A percentile compares a stretch with the other conserved stretches of the same genome.
Conservation (phyloP, 176 grass and related monocot species). For the Cocos nucifera region DNA sequence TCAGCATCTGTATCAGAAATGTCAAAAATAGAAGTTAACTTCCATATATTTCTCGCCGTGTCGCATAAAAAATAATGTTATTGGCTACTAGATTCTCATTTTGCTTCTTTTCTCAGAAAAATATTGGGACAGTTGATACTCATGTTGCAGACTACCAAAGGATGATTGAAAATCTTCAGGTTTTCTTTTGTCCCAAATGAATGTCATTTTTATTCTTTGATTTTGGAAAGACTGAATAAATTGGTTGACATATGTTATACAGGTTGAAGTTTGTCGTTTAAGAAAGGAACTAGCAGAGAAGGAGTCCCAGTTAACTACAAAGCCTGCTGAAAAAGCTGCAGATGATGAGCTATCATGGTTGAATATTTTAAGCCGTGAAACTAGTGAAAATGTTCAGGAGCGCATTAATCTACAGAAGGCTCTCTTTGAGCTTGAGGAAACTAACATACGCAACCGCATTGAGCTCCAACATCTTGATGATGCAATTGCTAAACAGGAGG, state of each 20-base stretch:
- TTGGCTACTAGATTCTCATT: not conserved
- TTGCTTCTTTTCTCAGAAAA: conserved; percentile 53
- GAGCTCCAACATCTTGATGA: conserved; percentile 93
- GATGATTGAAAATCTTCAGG: conserved; percentile 94
- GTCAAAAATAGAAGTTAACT: no score
- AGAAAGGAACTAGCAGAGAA: conserved; percentile 90
- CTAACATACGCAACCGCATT: conserved; percentile 75
- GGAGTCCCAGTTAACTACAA: conserved; percentile 79
- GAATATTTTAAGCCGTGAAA: conserved; percentile 92
- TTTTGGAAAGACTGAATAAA: no score
- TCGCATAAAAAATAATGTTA: not conserved
- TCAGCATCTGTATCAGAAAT: no score
- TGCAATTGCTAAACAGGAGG: conserved; percentile 70
- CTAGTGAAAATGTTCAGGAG: conserved; percentile 94
- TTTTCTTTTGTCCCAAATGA: conserved; percentile 20
- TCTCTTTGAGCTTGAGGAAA: conserved; percentile 97
- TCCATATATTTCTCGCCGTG: no score
- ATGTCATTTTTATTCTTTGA: no score
- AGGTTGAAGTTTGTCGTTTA: conserved; percentile 80
- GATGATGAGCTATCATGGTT: conserved; percentile 82
- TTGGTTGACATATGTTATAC: conserved; percentile 14
- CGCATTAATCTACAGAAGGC: conserved; percentile 98
- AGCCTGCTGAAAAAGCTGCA: conserved; percentile 69
- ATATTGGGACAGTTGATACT: conserved; percentile 80
- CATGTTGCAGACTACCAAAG: conserved; percentile 90